A percentile compares a stretch with the other conserved stretches of the same genome.
Conservation (phyloP, 306 rosid species). For the Casuarina equisetifolia region DNA sequence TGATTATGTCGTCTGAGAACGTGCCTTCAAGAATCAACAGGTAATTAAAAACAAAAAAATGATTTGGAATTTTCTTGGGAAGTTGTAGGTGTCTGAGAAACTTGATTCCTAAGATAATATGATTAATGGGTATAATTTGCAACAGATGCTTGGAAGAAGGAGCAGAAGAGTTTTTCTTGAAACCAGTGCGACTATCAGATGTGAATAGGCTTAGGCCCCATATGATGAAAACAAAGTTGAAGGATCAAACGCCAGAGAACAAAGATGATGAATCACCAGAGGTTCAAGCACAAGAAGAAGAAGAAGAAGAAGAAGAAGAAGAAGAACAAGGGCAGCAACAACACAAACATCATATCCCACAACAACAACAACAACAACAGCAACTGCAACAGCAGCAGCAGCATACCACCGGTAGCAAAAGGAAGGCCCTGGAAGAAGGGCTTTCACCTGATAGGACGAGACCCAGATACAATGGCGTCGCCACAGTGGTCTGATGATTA, state of each 20-base stretch:
- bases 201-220: conserved; percentile 68
- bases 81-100: neutral
- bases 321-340: conserved; percentile 21
- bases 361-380: conserved; percentile 12
- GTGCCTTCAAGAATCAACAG: conserved; percentile 89
- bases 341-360: neutral
- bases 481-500: conserved; percentile 60
- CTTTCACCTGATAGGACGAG: conserved; percentile 84
- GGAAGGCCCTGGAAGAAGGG: conserved; percentile 77
- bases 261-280: conserved; percentile 38
- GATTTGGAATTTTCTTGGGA: neutral
- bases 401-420: conserved; percentile 58
- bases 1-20: conserved; percentile 94
- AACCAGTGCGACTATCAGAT: conserved; percentile 81
- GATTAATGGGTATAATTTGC: conserved; percentile 13
- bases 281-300: conserved; percentile 18
- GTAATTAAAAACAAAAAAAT: conserved; percentile 31
- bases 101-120: conserved; percentile 11
- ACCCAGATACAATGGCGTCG: conserved; percentile 73
- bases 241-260: conserved; percentile 40
- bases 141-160: conserved; percentile 94
- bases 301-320: conserved; percentile 1
- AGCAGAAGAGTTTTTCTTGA: conserved; percentile 91
- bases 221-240: conserved; percentile 64
- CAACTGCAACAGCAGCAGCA: conserved; percentile 28